A percentile compares a stretch with the other conserved stretches of the same genome.
Evolutionary conservation across 805 yeast genomes (phyloP).

Genomic region (Schwanniomyces polymorphus): DNA sequence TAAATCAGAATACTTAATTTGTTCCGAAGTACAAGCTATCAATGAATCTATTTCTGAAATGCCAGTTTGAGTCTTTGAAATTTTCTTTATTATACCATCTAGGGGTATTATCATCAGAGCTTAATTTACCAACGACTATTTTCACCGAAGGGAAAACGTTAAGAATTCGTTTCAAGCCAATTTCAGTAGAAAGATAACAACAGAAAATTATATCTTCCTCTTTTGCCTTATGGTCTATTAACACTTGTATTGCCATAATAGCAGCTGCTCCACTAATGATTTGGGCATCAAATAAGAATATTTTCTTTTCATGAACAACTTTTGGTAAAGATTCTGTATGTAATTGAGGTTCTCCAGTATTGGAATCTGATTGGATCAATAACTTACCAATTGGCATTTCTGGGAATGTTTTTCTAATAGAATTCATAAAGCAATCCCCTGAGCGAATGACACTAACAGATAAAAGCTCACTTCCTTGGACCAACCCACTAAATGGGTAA

Average conservation of each 20-base stretch:
- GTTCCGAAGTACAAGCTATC: constrained; percentile 83
- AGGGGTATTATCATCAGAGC: constrained; percentile 32
- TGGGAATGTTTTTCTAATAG: constrained; percentile 75
- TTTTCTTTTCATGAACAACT: constrained; percentile 31
- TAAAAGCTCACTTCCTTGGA: constrained; percentile 51
- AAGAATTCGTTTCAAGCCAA: constrained; percentile 70
- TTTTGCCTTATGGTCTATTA: constrained; percentile 74
- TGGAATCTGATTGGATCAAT: constrained; percentile 81
- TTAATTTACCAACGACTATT: constrained; percentile 68
- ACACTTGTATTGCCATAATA: constrained; percentile 88
- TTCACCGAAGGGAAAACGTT: constrained; percentile 72
- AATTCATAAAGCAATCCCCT: constrained; percentile 87
- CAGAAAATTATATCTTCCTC: constrained; percentile 66
- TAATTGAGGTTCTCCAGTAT: constrained; percentile 91
- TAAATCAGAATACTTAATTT: constrained; percentile 10
- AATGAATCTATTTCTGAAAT: constrained; percentile 66
- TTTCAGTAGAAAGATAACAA: constrained; percentile 72
- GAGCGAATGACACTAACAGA: constrained; percentile 84
- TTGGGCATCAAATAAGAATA: constrained; percentile 82
- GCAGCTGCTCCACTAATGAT: constrained; percentile 90
- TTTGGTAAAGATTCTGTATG: constrained; percentile 77
- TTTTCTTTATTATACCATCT: constrained; percentile 33
- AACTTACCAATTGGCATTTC: constrained; percentile 80
- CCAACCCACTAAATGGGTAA: constrained; percentile 34
- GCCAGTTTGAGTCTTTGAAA: constrained; percentile 52